Base-by-base conservation (phyloP, 495 filamentous ascomycete species). In the Rostrohypoxylon terebratum region DNA sequence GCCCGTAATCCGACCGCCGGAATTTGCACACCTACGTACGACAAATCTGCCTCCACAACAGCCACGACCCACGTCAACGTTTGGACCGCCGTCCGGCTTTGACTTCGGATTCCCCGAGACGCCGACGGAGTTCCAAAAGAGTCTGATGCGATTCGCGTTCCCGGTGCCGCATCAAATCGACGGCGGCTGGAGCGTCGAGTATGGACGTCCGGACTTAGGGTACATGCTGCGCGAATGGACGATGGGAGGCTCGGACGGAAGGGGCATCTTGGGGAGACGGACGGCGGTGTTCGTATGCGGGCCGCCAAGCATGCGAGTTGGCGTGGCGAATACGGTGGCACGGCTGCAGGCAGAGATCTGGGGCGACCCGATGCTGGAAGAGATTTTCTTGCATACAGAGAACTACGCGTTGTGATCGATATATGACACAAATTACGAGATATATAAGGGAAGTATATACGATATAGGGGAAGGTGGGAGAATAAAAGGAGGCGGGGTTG, bases 251-350 rank as follows among this genome's bases (percentile, higher is more conserved):
- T 63, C 80, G 3, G 86, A 88, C 51, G 86, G 86, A 10, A 78
- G 85, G 18, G 87, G 90, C 44, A 90, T 87, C 36, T 92, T 96
- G 59, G 95, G 95, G 6, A 83, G 91, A 59, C 34, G 94, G 61
- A 94, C 94, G 0, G 97, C 95, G 71, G 92, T 98, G 9, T 98
- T 96, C 77, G 95, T 98, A 34, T 97, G 95, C 74, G 94, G 96
- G 0, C 94, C 95, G 28, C 90, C 93, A 20, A 82, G 85, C 55
- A 96, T 98, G 94, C 84, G 96, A 50, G 87, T 93, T 2, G 94
- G 94, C 71, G 94, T 98, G 34, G 89, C 92, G 10, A 92, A 88
- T 68, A 90, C 92, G 0, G 93, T 97, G 21, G 95, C 95, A 0
- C 83, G 88, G 63, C 81, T 97, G 75, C 95, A 98, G 85, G 84